Conservation (phyloP, 768 basidiomycete genomes). For the Mycena floridula region DNA sequence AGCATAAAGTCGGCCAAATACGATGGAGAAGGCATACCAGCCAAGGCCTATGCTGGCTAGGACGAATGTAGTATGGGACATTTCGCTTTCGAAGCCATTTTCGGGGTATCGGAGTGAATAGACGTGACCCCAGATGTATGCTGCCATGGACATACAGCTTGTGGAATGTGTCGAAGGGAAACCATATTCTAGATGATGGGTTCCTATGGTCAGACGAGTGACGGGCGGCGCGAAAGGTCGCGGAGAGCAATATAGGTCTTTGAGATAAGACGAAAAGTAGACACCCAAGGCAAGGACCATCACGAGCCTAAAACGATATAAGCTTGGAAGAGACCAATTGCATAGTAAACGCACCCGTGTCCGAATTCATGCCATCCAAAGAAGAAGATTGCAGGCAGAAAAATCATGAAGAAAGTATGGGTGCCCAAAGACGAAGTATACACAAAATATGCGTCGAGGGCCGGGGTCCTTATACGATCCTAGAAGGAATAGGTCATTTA, state of each 20-base stretch:
- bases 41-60: slow-evolving; percentile 37
- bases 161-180: slow-evolving; percentile 96
- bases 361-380: slow-evolving; percentile 74
- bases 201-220: slow-evolving; percentile 80
- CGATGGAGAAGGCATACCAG: slow-evolving; percentile 64
- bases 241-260: slow-evolving; percentile 87
- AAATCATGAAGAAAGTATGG: slow-evolving; percentile 91
- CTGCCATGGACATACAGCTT: slow-evolving; percentile 83
- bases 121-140: slow-evolving; percentile 64
- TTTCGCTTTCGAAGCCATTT: slow-evolving; percentile 20
- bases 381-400: slow-evolving; percentile 83
- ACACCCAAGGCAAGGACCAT: slow-evolving; percentile 73
- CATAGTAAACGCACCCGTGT: slow-evolving; percentile 49
- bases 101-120: slow-evolving; percentile 40
- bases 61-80: slow-evolving; percentile 42
- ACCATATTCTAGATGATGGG: slow-evolving; percentile 86
- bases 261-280: slow-evolving; percentile 81
- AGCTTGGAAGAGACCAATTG: neutral
- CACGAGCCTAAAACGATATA: slow-evolving; percentile 43
- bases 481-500: neutral
- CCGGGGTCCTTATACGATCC: slow-evolving; percentile 35
- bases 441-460: slow-evolving; percentile 77
- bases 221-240: slow-evolving; percentile 90
- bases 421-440: slow-evolving; percentile 77
- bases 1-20: slow-evolving; percentile 77